Percentiles rank a stretch among this genome's conserved stretches.
Conservation (phyloP, 2,329 filamentous ascomycete genomes). For the Pseudogymnoascus sp. region DNA sequence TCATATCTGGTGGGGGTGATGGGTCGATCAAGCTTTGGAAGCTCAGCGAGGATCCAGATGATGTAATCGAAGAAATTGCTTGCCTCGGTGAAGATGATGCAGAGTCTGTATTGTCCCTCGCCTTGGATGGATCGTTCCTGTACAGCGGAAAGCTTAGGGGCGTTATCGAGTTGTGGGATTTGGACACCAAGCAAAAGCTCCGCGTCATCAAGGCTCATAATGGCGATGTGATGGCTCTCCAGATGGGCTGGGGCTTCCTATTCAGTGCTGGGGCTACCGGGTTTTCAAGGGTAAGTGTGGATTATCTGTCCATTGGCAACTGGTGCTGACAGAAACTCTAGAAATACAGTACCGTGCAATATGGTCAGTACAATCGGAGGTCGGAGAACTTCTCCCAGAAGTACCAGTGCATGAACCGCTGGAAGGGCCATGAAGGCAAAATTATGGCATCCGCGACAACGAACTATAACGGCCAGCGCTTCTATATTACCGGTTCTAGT, state of each 20-base stretch:
- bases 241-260: slow-evolving; percentile 75
- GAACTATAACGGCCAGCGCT: slow-evolving; percentile 59
- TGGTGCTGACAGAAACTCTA: slow-evolving; percentile 22
- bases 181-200: slow-evolving; percentile 86
- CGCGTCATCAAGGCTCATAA: slow-evolving; percentile 75
- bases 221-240: slow-evolving; percentile 77
- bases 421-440: slow-evolving; percentile 78
- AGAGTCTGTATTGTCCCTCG: slow-evolving; percentile 64
- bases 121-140: slow-evolving; percentile 81
- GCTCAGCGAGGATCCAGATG: slow-evolving; percentile 45
- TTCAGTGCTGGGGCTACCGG: slow-evolving; percentile 88
- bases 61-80: slow-evolving; percentile 62
- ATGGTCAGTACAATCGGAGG: slow-evolving; percentile 44
- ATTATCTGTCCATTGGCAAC: slow-evolving; percentile 6
- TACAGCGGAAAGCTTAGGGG: slow-evolving; percentile 86
- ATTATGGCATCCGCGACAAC: slow-evolving; percentile 77
- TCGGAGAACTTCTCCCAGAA: slow-evolving; percentile 59
- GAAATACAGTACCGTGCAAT: slow-evolving; percentile 61
- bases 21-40: slow-evolving; percentile 93
- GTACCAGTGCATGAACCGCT: slow-evolving; percentile 69
- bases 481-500: slow-evolving; percentile 92
- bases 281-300: slow-evolving; percentile 62
- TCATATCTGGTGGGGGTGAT: slow-evolving; percentile 88
- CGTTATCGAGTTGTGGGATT: slow-evolving; percentile 89
- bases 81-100: slow-evolving; percentile 52